These are phyloP conservation scores for Neoboletus magnificus DNA, from an alignment of 768 basidiomycete species.

Conservation along the genomic window DNA sequence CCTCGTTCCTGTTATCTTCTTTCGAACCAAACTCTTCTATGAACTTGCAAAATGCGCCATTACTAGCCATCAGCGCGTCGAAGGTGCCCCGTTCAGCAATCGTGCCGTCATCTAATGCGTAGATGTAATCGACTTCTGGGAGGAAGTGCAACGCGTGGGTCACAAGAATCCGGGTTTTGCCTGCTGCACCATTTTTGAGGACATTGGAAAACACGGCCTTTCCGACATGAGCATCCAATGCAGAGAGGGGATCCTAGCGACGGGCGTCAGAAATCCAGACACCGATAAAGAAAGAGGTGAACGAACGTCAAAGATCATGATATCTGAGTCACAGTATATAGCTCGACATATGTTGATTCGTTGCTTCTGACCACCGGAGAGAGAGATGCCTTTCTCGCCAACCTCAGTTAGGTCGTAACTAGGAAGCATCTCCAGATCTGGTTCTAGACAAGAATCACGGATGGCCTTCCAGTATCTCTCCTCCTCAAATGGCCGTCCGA, in stretches of 20 bases:
- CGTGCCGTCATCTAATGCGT: slow-evolving; percentile 69
- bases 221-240: slow-evolving; percentile 90
- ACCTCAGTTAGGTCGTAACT: slow-evolving; percentile 83
- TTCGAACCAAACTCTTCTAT: slow-evolving; percentile 74
- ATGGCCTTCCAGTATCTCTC: slow-evolving; percentile 81
- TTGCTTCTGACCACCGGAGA: slow-evolving; percentile 81
- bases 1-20: slow-evolving; percentile 44
- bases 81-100: slow-evolving; percentile 84
- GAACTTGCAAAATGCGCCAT: slow-evolving; percentile 71
- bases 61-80: slow-evolving; percentile 57
- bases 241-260: slow-evolving; percentile 74
- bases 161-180: slow-evolving; percentile 83
- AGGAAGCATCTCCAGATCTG: slow-evolving; percentile 74
- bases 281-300: background rate
- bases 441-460: slow-evolving; percentile 71
- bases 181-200: slow-evolving; percentile 55
- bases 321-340: slow-evolving; percentile 81
- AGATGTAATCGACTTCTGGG: slow-evolving; percentile 83
- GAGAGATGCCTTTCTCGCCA: slow-evolving; percentile 82
- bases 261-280: background rate
- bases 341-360: slow-evolving; percentile 83
- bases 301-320: slow-evolving; percentile 75
- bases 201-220: slow-evolving; percentile 85
- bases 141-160: slow-evolving; percentile 92
- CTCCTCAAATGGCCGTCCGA: slow-evolving; percentile 80